These are phyloP conservation scores for Cercospora sp. DNA, from an alignment of 2,329 filamentous ascomycete genomes.

Conservation along the genomic window DNA sequence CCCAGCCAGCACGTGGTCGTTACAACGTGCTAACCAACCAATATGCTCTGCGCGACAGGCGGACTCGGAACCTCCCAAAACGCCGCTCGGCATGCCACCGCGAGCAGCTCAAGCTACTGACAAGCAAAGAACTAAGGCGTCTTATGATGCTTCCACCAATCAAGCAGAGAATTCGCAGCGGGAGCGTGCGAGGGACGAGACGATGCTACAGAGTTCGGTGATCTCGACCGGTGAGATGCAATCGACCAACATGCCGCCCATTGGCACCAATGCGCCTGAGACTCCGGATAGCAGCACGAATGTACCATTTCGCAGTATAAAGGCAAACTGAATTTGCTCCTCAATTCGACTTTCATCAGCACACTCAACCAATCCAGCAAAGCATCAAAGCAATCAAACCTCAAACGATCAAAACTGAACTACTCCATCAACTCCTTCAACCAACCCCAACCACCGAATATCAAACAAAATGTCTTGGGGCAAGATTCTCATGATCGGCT, in stretches of 20 bases:
- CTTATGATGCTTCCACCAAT: not conserved
- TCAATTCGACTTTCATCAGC: not conserved
- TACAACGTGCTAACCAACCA: not conserved
- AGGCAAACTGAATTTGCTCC: not conserved
- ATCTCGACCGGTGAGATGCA: not conserved
- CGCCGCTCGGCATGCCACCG: not conserved
- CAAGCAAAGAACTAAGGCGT: not conserved
- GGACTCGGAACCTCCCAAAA: not conserved
- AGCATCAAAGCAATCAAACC: not conserved
- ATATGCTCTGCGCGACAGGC: not conserved
- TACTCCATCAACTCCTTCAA: not conserved
- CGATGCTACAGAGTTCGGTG: not conserved
- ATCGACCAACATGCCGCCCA: not conserved
- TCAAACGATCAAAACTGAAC: not conserved
- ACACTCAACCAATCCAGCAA: not conserved
- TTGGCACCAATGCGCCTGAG: not conserved
- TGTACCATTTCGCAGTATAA: not conserved
- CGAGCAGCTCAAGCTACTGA: not conserved
- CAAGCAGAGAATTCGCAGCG: not conserved
- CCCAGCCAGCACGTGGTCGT: not conserved
- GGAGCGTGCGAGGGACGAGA: not conserved
- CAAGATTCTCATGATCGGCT: not conserved
- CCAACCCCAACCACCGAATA: not conserved
- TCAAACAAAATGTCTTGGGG: not conserved
- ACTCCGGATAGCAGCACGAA: not conserved